phyloP scores from a whole-genome alignment of 2,329 filamentous ascomycete species.

The Aspergillus fructus region DNA sequence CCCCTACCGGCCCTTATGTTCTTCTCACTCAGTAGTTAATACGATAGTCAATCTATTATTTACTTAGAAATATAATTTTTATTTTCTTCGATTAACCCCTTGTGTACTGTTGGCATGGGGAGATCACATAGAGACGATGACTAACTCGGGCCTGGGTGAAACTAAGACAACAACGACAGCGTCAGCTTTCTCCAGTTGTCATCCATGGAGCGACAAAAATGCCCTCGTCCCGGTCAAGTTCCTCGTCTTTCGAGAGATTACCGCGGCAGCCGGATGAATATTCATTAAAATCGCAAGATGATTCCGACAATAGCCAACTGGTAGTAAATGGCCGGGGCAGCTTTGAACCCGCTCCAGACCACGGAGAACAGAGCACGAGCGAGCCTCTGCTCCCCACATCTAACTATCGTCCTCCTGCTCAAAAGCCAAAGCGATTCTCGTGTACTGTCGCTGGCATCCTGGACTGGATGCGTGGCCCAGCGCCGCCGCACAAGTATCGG shows the following conservation, averaged over 20 bases:
- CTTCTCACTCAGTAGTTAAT: too few relatives aligned
- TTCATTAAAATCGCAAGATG: constrained; percentile 11
- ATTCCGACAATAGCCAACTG: constrained; percentile 13
- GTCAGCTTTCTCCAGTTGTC: neutral
- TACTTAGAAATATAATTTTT: too few relatives aligned
- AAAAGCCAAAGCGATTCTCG: constrained; percentile 18
- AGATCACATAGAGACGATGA: constrained; percentile 7
- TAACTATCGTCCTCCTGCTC: neutral
- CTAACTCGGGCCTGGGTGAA: constrained; percentile 8
- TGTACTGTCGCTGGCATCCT: constrained; percentile 24
- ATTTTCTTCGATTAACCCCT: too few relatives aligned
- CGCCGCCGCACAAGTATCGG: constrained; percentile 32
- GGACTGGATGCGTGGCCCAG: constrained; percentile 32
- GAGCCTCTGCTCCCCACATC: constrained; percentile 24
- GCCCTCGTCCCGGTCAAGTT: constrained; percentile 12
- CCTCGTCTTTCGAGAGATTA: constrained; percentile 15
- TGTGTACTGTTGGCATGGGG: too few relatives aligned
- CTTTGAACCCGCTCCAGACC: constrained; percentile 18
- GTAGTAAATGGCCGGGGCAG: constrained; percentile 17
- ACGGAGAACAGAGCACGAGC: constrained; percentile 14
- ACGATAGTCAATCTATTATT: too few relatives aligned
- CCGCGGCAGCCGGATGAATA: constrained; percentile 13
- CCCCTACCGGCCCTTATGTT: neutral
- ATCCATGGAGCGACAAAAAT: constrained; percentile 11
- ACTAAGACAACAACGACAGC: neutral